Conservation (phyloP, 116 monocot genomes). For the Posidonia oceanica region DNA sequence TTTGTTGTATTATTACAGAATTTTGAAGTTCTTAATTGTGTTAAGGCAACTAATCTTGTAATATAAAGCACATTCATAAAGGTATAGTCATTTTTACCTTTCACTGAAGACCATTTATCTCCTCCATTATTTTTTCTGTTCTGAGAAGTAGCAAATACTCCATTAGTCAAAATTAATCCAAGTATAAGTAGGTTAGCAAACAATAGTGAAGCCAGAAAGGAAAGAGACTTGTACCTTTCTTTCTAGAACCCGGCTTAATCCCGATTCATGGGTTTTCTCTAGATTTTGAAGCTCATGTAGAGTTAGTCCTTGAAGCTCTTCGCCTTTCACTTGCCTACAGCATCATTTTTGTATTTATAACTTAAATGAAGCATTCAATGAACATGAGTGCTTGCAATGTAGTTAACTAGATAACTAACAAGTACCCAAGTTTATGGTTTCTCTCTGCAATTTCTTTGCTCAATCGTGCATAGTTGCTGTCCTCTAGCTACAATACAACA, state of each 20-base stretch:
- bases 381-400: too few relatives aligned
- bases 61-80: too few relatives aligned
- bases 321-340: slow-evolving; percentile 21
- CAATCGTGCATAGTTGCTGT: slow-evolving; percentile 25
- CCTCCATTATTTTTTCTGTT: slow-evolving; percentile 38
- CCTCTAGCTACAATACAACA: slow-evolving; percentile 19
- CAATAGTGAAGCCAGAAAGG: not conserved
- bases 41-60: too few relatives aligned
- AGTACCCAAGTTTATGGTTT: slow-evolving; percentile 42
- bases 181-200: not conserved
- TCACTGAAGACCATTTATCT: slow-evolving; percentile 40
- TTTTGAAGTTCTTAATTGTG: too few relatives aligned
- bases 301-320: slow-evolving; percentile 6
- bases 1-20: too few relatives aligned
- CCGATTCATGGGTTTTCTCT: slow-evolving; percentile 58
- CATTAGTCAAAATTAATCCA: not conserved
- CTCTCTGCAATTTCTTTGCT: slow-evolving; percentile 43
- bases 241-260: slow-evolving; percentile 39
- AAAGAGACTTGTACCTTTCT: slow-evolving; percentile 29
- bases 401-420: too few relatives aligned
- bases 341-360: slow-evolving; percentile 27
- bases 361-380: slow-evolving; percentile 10
- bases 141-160: slow-evolving; percentile 13
- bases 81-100: slow-evolving; percentile 23
- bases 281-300: slow-evolving; percentile 53